These are phyloP conservation scores for Solanum boliviense DNA, from an alignment of 257 asterid genomes.

Conservation along the genomic window DNA sequence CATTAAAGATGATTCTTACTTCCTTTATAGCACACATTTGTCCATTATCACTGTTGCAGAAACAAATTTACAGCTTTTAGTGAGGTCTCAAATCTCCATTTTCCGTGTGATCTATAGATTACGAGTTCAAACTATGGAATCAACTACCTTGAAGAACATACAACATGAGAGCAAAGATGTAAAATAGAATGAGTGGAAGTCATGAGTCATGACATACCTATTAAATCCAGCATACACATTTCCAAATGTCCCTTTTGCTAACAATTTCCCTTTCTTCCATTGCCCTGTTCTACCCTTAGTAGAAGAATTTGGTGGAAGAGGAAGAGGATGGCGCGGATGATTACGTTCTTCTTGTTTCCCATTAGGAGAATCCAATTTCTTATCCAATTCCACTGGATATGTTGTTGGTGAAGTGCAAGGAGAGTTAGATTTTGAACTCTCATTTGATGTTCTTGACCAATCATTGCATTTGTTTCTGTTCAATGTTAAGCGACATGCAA, in stretches of 20 bases:
- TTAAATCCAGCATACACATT: conserved; percentile 58
- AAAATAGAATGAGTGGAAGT: neutral
- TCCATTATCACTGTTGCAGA: conserved; percentile 52
- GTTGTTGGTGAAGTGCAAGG: conserved; percentile 2
- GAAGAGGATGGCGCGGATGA: conserved; percentile 10
- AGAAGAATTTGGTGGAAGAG: conserved; percentile 11
- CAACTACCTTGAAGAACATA: neutral
- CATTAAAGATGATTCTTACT: conserved; percentile 40
- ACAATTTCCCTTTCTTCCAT: conserved; percentile 61
- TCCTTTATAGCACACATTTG: conserved; percentile 81
- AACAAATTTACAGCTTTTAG: neutral
- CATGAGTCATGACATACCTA: conserved; percentile 22
- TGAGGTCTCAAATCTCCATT: neutral
- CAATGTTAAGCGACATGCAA: neutral
- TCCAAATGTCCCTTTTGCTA: conserved; percentile 66
- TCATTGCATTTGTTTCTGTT: neutral
- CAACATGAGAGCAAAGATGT: neutral
- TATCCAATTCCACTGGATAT: neutral
- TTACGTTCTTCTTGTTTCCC: neutral
- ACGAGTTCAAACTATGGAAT: neutral
- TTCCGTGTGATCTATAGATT: neutral
- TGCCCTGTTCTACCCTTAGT: neutral
- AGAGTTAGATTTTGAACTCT: neutral
- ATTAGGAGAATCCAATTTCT: neutral
- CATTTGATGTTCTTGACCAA: neutral